Base-by-base conservation (phyloP, 768 basidiomycete genomes). In the Trichaptum fuscoviolaceum region DNA sequence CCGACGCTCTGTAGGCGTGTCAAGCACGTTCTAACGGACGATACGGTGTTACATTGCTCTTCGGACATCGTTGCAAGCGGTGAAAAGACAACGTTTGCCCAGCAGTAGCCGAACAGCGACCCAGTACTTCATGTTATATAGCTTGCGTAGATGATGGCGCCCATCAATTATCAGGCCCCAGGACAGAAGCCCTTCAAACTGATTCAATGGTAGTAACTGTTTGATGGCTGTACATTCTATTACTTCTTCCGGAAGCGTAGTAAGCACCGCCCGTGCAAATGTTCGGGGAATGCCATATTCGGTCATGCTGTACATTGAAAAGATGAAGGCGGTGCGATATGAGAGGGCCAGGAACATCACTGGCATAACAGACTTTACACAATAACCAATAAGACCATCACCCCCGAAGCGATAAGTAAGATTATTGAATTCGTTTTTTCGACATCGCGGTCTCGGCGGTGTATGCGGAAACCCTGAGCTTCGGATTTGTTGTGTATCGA, bases 1-100 rank as follows among this genome's bases (percentile, higher is more conserved):
- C 76, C 79, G 62, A 80, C 78, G 64, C 73, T 75, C 58, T 80
- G 69, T 9, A 75, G 75, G 2, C 75, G 72, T 10, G 75, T 76
- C 30, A 79, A 64, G 61, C 76, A 79, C 42, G 42, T 52, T 52
- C 42, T 52, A 15, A 52, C 42, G 42, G 42, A 52, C 42, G 20
- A 52, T 12, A 52, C 42, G 42, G 42, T 52, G 42, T 52, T 20
- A 12, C 42, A 52, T 52, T 52, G 42, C 42, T 52, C 42, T 52
- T 52, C 42, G 42, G 42, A 12, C 42, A 52, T 52, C 15, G 42
- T 52, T 12, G 15, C 30, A 2, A 30, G 30, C 30, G 30, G 30
- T 30, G 30, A 52, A 52, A 52, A 52, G 42, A 12, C 12, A 52
- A 12, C 10, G 15, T 52, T 52, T 52, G 42, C 10, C 42, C 15